Evolutionary conservation across 2,329 filamentous ascomycete genomes (phyloP).

Genomic region (Corniculantispora saksenae): DNA sequence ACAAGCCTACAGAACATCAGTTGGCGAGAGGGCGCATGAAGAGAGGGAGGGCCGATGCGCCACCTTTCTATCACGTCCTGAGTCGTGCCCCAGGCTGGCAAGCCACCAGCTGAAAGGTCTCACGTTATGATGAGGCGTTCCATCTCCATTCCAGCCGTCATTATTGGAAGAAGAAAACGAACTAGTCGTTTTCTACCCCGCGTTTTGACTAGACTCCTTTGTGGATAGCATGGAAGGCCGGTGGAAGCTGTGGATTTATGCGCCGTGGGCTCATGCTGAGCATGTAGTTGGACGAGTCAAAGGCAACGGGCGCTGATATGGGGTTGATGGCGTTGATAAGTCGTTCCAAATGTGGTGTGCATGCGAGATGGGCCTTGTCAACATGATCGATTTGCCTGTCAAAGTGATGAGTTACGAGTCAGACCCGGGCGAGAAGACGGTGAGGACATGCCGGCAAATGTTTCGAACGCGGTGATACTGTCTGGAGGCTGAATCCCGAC

Average conservation of each 20-base stretch:
- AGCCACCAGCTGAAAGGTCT: constrained; percentile 4
- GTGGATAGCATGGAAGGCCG: neutral
- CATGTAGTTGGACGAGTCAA: neutral
- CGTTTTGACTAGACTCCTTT: constrained; percentile 6
- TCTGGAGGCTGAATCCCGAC: neutral
- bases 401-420: neutral
- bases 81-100: neutral
- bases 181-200: neutral
- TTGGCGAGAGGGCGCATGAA: neutral
- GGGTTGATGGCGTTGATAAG: neutral
- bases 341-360: neutral
- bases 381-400: neutral
- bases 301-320: neutral
- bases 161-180: neutral
- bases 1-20: neutral
- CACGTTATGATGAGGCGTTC: neutral
- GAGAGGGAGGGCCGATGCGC: neutral
- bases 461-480: neutral
- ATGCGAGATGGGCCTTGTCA: neutral
- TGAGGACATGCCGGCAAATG: neutral
- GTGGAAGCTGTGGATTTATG: constrained; percentile 12
- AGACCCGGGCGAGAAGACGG: neutral
- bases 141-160: neutral
- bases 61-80: neutral
- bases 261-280: neutral